A percentile compares a stretch with the other conserved stretches of the same genome.
Conservation (phyloP, 495 filamentous ascomycete genomes). For the Lasiosphaeria miniovina region DNA sequence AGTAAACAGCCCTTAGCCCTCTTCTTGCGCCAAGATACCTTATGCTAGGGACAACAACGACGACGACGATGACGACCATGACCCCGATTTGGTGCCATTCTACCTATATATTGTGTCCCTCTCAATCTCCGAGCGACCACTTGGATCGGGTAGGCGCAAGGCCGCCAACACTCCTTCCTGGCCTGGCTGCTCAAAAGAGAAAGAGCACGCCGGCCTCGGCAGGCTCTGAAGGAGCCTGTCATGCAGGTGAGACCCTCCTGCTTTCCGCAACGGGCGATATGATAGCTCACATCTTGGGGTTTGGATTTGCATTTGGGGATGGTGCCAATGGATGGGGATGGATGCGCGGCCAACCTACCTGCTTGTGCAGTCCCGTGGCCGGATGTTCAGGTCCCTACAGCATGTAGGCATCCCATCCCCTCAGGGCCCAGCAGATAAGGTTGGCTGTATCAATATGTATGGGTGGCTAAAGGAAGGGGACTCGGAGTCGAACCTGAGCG, state of each 20-base stretch:
- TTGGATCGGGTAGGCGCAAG: neutral
- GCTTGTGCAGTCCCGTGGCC: neutral
- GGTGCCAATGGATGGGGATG: too few species aligned
- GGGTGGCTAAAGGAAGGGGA: too few species aligned
- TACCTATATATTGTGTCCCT: neutral
- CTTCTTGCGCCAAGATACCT: too few species aligned
- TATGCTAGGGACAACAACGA: too few species aligned
- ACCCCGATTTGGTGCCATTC: too few species aligned
- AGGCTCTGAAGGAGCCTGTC: neutral
- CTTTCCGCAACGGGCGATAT: neutral
- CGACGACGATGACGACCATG: too few species aligned
- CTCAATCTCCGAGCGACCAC: neutral
- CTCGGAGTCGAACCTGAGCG: too few species aligned
- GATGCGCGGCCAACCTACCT: neutral
- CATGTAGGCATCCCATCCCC: neutral
- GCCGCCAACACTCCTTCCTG: neutral
- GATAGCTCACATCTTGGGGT: neutral
- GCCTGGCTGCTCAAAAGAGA: neutral
- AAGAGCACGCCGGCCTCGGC: neutral
- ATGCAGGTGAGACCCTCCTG: neutral
- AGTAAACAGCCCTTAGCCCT: too few species aligned
- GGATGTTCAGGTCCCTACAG: slow-evolving; percentile 1
- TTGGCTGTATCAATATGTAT: neutral
- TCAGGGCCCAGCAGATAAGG: neutral
- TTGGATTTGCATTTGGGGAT: too few species aligned